Evolutionary conservation across 257 asterid genomes (phyloP).

Genomic region (Nicotiana paniculata): DNA sequence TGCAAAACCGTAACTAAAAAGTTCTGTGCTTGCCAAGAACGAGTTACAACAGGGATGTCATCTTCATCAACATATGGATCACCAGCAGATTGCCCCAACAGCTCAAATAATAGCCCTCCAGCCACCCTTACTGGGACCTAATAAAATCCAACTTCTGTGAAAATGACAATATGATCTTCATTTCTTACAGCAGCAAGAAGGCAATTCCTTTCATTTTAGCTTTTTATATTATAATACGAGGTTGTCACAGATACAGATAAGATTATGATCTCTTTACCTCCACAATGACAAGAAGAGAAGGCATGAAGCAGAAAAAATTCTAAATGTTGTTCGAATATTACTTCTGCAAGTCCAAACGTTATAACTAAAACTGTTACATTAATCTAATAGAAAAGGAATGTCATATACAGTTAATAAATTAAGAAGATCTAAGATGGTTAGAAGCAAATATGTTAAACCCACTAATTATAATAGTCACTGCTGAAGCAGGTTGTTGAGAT

Average conservation of each 20-base stretch:
- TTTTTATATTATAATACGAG: background rate
- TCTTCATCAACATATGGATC: conserved; percentile 85
- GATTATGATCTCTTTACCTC: background rate
- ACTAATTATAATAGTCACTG: background rate
- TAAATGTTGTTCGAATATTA: background rate
- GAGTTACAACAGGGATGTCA: conserved; percentile 85
- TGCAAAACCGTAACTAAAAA: conserved; percentile 72
- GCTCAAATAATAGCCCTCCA: conserved; percentile 92
- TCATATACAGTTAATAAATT: background rate
- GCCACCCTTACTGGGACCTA: conserved; percentile 98
- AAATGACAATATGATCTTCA: conserved; percentile 1
- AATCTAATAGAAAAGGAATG: background rate
- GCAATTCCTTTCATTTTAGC: background rate
- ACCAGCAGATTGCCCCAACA: conserved; percentile 91
- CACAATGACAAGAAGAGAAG: background rate
- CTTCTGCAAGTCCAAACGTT: background rate
- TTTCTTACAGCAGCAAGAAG: background rate
- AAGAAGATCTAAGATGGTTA: background rate
- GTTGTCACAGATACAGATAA: background rate
- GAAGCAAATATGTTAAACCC: background rate
- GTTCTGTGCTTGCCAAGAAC: conserved; percentile 95
- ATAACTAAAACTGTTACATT: background rate
- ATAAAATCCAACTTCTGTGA: conserved; percentile 11
- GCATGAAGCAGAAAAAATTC: background rate
- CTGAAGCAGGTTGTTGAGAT: background rate